Conservation (phyloP, 2,329 filamentous ascomycete species). For the Hypoxylon sp. region DNA sequence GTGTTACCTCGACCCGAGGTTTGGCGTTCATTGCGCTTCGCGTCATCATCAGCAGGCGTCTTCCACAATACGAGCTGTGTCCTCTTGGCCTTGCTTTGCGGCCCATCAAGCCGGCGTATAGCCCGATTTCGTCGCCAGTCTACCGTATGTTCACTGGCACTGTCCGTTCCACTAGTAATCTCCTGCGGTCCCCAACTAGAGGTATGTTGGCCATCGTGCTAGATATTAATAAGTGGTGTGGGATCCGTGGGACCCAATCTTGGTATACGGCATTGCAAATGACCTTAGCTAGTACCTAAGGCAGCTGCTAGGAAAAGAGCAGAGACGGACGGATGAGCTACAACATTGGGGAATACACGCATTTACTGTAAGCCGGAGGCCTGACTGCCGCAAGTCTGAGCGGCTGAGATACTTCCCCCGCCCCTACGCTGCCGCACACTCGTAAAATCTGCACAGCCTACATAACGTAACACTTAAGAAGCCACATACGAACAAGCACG, state of each 20-base stretch:
- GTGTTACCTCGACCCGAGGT: not conserved
- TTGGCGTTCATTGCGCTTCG: no score
- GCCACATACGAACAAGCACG: not conserved
- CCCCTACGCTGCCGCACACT: no score
- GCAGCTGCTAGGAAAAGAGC: not conserved
- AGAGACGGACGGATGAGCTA: not conserved
- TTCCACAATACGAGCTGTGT: not conserved
- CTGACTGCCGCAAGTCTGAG: no score
- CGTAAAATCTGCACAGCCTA: no score
- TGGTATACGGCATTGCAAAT: not conserved
- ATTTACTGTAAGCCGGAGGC: not conserved
- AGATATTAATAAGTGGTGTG: not conserved
- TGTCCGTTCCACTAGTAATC: no score
- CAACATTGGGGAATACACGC: not conserved
- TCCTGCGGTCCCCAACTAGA: no score
- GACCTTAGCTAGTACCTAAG: not conserved
- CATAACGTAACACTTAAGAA: no score
- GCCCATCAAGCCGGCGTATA: not conserved
- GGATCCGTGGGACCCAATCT: not conserved
- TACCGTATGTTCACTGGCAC: no score
- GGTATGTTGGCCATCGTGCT: not conserved
- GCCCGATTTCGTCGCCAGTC: not conserved
- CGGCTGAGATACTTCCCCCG: no score
- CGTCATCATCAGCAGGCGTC: no score
- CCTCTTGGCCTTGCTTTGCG: not conserved